Percentiles rank a stretch among this genome's conserved stretches.
These are phyloP conservation scores for Amphicarpaea edgeworthii DNA, from an alignment of 306 rosid genomes.

Conservation along the genomic window DNA sequence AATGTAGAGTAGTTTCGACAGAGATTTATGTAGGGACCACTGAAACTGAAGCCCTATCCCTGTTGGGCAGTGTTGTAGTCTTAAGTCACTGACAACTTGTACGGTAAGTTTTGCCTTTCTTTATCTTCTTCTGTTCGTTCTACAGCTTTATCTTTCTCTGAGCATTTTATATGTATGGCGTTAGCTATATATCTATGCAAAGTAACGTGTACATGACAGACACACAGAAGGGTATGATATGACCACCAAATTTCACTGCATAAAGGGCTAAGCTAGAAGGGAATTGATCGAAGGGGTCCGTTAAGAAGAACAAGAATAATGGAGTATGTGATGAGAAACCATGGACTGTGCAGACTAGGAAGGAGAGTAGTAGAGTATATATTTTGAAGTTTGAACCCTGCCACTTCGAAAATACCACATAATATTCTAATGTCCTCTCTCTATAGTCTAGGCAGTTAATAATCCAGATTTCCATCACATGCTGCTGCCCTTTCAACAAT, in stretches of 20 bases:
- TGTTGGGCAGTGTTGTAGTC: constrained; percentile 11
- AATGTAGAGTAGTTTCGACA: constrained; percentile 38
- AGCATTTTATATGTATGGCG: constrained; percentile 50
- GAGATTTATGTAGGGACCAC: constrained; percentile 51
- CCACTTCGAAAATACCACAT: neutral
- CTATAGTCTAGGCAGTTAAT: neutral
- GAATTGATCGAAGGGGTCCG: neutral
- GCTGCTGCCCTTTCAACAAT: neutral
- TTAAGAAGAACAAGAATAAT: too few relatives aligned
- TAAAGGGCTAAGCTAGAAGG: constrained; percentile 22
- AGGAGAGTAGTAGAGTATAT: too few relatives aligned
- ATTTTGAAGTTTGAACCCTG: constrained; percentile 65
- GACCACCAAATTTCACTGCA: constrained; percentile 30
- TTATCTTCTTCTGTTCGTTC: neutral
- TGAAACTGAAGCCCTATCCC: neutral
- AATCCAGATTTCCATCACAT: neutral
- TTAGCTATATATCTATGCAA: constrained; percentile 28
- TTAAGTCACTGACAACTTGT: constrained; percentile 51
- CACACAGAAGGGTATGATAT: neutral
- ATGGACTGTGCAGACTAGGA: constrained; percentile 24
- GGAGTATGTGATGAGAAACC: neutral
- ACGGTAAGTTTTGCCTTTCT: constrained; percentile 42
- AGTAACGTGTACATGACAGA: constrained; percentile 31
- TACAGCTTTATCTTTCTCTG: constrained; percentile 37
- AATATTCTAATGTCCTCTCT: neutral